Base-by-base conservation (phyloP, 176 grass and related monocot genomes). In the Carex kokanica region DNA sequence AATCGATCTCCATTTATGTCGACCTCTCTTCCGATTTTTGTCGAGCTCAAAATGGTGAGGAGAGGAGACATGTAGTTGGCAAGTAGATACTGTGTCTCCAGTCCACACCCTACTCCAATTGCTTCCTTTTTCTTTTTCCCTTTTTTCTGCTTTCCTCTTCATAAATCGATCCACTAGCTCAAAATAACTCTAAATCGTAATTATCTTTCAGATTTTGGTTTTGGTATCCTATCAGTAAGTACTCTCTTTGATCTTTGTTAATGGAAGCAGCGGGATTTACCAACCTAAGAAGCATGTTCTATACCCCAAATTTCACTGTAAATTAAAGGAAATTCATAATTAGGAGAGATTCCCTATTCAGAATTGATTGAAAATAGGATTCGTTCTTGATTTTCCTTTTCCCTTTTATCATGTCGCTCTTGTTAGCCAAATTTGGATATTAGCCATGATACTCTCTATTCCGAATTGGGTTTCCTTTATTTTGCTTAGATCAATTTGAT, bases 11-110 rank as follows among this genome's bases (percentile, higher is more conserved):
- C 45, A 49, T 49, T 49, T 17, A 60, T 80, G 77, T 60, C 77
- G 77, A 58, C 8, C 5, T n/a, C 10, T 67, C 73, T 78, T 77
- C 74, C 49, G 69, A 68, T 52, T 71, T 15, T 67, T 9, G 18
- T 53, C 18, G 34, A 23, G 21, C 25, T 53, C 57, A 61, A 63
- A 65, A 78, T 64, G 41, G 32, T 21, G 55, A 6, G 6, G 51
- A 16, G 8, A 20, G 40, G 64, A 21, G 80, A 72, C 88, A 93
- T 93, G 88, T 88, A 90, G 60, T 60, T 62, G 51, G 51, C 64
- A 55, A 34, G 8, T 10, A 45, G 9, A 49, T 49, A 49, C 45
- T 12, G 45, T 49, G 45, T 49, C 45, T 49, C 45, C 9, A 10
- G 2, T 49, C 45, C 9, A 10, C 9, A 49, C 45, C 45, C 9